Evolutionary conservation across 371 early-diverging fungal species (phyloP).

Genomic region (Gilbertella persicaria): DNA sequence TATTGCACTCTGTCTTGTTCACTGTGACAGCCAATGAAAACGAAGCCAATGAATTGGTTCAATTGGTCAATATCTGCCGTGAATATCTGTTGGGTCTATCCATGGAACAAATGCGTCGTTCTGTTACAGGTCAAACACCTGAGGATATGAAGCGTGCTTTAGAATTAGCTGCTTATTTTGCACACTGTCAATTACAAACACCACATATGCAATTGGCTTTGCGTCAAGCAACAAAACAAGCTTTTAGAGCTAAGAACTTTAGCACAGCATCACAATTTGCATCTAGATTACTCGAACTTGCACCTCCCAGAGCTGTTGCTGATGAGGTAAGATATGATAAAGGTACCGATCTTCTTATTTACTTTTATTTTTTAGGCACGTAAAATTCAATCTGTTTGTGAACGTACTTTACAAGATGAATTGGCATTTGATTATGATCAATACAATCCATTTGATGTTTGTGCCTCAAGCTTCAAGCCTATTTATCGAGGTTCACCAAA

Average conservation of each 20-base stretch:
- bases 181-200: constrained; percentile 87
- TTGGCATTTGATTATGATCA: constrained; percentile 88
- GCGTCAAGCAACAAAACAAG: constrained; percentile 80
- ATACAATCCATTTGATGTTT: constrained; percentile 89
- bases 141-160: constrained; percentile 70
- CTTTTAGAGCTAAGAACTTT: constrained; percentile 82
- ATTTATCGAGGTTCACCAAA: constrained; percentile 85
- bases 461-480: constrained; percentile 78
- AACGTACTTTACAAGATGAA: constrained; percentile 80
- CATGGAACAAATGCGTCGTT: constrained; percentile 80
- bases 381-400: constrained; percentile 77
- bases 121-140: constrained; percentile 44
- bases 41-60: constrained; percentile 76
- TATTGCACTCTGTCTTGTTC: constrained; percentile 76
- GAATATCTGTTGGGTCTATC: constrained; percentile 89
- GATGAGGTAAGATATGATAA: constrained; percentile 57
- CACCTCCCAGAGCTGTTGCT: constrained; percentile 74
- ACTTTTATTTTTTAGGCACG: constrained; percentile 59
- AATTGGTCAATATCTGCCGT: constrained; percentile 79
- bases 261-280: constrained; percentile 83
- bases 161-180: constrained; percentile 93
- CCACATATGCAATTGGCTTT: constrained; percentile 84
- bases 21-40: constrained; percentile 55
- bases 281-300: constrained; percentile 84
- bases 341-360: background rate